Base-by-base conservation (phyloP, 176 grass and related monocot genomes). In the Bothriochloa decipiens region DNA sequence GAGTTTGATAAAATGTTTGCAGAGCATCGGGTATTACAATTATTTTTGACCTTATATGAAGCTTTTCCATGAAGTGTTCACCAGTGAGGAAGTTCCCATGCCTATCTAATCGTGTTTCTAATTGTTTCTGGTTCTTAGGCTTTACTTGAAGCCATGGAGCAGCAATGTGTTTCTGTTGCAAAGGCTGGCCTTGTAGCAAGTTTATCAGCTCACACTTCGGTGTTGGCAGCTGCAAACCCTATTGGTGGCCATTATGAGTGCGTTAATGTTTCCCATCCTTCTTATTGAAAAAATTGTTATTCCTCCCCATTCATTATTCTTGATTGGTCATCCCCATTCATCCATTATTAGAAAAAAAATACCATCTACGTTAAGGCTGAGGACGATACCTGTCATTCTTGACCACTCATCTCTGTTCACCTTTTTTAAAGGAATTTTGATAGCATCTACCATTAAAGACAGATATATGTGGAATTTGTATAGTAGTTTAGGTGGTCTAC, bases 111-210 rank as follows among this genome's bases (percentile, higher is more conserved):
- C 22, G 53, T 75, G 49, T 86, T 85, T 72, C 5, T 46, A 85
- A 91, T 62, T 82, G 46, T 86, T 75, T 89, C 83, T 69, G 68
- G 83, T 87, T 90, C 58, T 69, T 86, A 98, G 96, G 91, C 87
- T 95, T 89, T 98, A 70, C 83, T 98, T 36, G 96, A 98, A 93
- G 91, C 96, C 72, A 98, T 98, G 96, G 96, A 95, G 84, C 96
- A 95, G 77, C 96, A 98, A 90, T 93, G 93, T 89, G 96, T 98
- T 28, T 98, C 96, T 60, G 87, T 98, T 46, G 96, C 96, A 87
- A 98, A 98, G 87, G 96, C 96, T 29, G 96, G 96, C 72, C 87
- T 98, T 62, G 96, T 98, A 33, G 96, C 96, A 80, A 98, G 93
- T 90, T 90, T 95, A 83, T 95, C 93, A 82, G 89, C 96, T 77